Evolutionary conservation across 2,329 filamentous ascomycete genomes (phyloP).

Genomic region (Waltergamsia citrina): DNA sequence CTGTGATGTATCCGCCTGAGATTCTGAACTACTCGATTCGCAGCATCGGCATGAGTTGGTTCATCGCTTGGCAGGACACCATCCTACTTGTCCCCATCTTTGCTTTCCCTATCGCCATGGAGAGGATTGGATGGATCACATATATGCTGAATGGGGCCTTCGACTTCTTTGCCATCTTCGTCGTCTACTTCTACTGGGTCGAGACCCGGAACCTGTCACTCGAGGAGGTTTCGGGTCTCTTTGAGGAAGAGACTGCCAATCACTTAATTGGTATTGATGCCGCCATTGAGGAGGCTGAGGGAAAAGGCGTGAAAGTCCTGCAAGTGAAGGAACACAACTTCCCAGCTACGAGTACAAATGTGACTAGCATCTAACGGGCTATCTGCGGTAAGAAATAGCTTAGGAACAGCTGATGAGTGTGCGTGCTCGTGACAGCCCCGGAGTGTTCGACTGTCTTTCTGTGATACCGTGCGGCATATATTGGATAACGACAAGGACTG

Average conservation of each 20-base stretch:
- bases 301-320: too few relatives aligned
- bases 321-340: too few relatives aligned
- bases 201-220: slow-evolving; percentile 35
- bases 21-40: slow-evolving; percentile 17
- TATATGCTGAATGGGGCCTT: slow-evolving; percentile 15
- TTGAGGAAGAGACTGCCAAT: slow-evolving; percentile 7
- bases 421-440: too few relatives aligned
- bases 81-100: slow-evolving; percentile 6
- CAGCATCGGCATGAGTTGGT: slow-evolving; percentile 22
- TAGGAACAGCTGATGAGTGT: too few relatives aligned
- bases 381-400: too few relatives aligned
- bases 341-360: too few relatives aligned
- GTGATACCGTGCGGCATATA: too few relatives aligned
- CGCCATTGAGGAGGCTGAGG: background rate
- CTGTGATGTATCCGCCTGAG: slow-evolving; percentile 15
- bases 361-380: background rate
- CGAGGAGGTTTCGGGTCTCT: slow-evolving; percentile 28
- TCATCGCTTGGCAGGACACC: slow-evolving; percentile 5
- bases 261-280: background rate
- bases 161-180: slow-evolving; percentile 12
- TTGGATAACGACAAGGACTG: too few relatives aligned
- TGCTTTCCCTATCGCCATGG: slow-evolving; percentile 12
- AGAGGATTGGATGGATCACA: slow-evolving; percentile 14
- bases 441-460: too few relatives aligned
- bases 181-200: slow-evolving; percentile 11